Evolutionary conservation across 768 basidiomycete genomes (phyloP).

Genomic region (Lactifluus rugatus): DNA sequence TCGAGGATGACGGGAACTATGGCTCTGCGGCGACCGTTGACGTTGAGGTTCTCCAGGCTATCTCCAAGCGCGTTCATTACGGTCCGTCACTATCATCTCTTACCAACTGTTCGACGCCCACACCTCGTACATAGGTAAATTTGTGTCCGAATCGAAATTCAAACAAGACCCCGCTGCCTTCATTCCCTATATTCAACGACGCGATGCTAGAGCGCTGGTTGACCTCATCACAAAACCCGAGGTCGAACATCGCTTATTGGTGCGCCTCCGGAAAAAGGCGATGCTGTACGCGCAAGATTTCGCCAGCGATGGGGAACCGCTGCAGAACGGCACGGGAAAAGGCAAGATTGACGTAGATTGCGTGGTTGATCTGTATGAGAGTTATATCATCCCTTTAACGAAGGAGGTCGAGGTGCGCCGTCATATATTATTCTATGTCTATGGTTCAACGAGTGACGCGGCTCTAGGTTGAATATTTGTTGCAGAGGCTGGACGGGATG

Average conservation of each 20-base stretch:
- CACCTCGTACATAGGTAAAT: slow-evolving; percentile 61
- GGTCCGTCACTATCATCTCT: slow-evolving; percentile 40
- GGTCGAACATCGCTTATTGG: slow-evolving; percentile 78
- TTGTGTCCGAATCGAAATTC: slow-evolving; percentile 98
- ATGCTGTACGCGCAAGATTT: slow-evolving; percentile 72
- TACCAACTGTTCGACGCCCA: neutral
- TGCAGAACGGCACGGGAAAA: slow-evolving; percentile 27
- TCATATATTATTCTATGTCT: neutral
- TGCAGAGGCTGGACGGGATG: slow-evolving; percentile 79
- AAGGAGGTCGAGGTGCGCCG: slow-evolving; percentile 89
- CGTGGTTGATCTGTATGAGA: slow-evolving; percentile 88
- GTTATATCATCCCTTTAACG: slow-evolving; percentile 93
- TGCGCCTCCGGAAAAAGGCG: slow-evolving; percentile 80
- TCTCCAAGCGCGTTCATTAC: slow-evolving; percentile 96
- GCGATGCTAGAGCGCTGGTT: slow-evolving; percentile 70
- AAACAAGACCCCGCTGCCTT: slow-evolving; percentile 74
- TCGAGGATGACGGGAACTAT: slow-evolving; percentile 94
- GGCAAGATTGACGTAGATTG: slow-evolving; percentile 86
- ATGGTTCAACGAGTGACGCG: neutral
- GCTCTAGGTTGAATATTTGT: slow-evolving; percentile 85
- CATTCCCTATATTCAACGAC: slow-evolving; percentile 80
- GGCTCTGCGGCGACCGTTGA: slow-evolving; percentile 93
- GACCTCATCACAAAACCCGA: slow-evolving; percentile 94
- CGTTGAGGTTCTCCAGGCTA: slow-evolving; percentile 93
- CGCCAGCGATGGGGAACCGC: slow-evolving; percentile 52